These are phyloP conservation scores for Trichoderma brevicompactum DNA, from an alignment of 2,329 filamentous ascomycete species.

Conservation along the genomic window DNA sequence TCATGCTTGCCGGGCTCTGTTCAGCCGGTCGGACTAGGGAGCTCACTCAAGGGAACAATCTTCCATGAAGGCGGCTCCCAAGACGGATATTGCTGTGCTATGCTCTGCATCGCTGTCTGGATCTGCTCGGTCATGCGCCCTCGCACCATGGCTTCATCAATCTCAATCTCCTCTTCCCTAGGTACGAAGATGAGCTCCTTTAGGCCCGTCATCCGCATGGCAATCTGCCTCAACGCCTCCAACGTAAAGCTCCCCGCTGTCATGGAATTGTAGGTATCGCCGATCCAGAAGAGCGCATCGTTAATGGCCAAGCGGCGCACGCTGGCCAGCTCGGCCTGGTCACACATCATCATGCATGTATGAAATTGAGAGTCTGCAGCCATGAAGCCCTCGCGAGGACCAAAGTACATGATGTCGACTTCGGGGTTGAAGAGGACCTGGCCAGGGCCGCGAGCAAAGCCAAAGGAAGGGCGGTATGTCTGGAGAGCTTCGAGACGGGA, in stretches of 20 bases:
- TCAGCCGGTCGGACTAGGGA: conserved; percentile 32
- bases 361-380: conserved; percentile 51
- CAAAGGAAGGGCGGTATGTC: conserved; percentile 48
- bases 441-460: conserved; percentile 47
- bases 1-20: background rate
- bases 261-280: conserved; percentile 43
- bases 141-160: conserved; percentile 40
- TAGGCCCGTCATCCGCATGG: conserved; percentile 45
- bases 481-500: conserved; percentile 51
- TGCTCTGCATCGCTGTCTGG: conserved; percentile 41
- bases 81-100: conserved; percentile 38
- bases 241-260: conserved; percentile 47
- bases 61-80: conserved; percentile 46
- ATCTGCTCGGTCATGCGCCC: conserved; percentile 46
- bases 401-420: conserved; percentile 54
- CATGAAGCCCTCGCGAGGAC: conserved; percentile 50
- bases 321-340: conserved; percentile 46
- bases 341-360: conserved; percentile 50
- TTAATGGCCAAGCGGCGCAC: conserved; percentile 52
- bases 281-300: conserved; percentile 50
- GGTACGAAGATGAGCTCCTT: conserved; percentile 52
- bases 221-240: conserved; percentile 47
- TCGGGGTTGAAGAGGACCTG: conserved; percentile 49
- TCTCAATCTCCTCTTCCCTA: conserved; percentile 42
- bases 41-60: conserved; percentile 42